Base-by-base conservation (phyloP, 169 alveolate genomes). In the Plasmodium blacklocki region DNA sequence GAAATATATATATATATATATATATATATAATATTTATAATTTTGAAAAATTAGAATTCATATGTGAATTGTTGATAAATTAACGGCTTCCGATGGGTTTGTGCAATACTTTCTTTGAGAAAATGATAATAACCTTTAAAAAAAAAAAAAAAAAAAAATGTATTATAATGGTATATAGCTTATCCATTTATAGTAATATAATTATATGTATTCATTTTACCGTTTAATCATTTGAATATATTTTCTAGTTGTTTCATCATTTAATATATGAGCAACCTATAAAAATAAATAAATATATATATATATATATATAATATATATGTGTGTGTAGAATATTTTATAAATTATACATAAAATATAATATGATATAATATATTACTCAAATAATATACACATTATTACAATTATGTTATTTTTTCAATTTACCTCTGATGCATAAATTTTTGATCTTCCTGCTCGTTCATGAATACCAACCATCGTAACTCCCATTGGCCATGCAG, bases 401-500 rank as follows among this genome's bases (percentile, higher is more conserved):
- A 66, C 12, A 21, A 60, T 62, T 83, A 14, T n/a, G 18, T 68
- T 45, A 43, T 15, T 29, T 73, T 52, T 59, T 47, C 45, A 96
- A 23, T 96, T 97, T 18, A 97, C 97, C 75, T 97, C 97, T 45
- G 97, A 93, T 2, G 97, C 94, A 80, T 89, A 96, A 49, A 97
- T 96, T 80, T 96, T 94, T 15, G 98, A 95, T 75, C 98, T 89
- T 29, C 98, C 98, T 43, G 98, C 96, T 73, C 99, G 92, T 89
- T 97, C 98, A 92, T 97, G 99, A 43, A 97, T 97, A 43, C 98
- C 98, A 60, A 97, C 98, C 98, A 96, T 97, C 50, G 98, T 97
- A 15, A 97, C 98, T 9, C 99, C 99, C 98, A 93, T 93, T 21
- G 98, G 99, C 99, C 99, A 97, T 5, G 99, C 98, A n/a, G 99